Percentiles rank a stretch among this genome's conserved stretches.
Conservation (phyloP, 108 stramenopile genomes). For the Pseudonitzschia pungens region DNA sequence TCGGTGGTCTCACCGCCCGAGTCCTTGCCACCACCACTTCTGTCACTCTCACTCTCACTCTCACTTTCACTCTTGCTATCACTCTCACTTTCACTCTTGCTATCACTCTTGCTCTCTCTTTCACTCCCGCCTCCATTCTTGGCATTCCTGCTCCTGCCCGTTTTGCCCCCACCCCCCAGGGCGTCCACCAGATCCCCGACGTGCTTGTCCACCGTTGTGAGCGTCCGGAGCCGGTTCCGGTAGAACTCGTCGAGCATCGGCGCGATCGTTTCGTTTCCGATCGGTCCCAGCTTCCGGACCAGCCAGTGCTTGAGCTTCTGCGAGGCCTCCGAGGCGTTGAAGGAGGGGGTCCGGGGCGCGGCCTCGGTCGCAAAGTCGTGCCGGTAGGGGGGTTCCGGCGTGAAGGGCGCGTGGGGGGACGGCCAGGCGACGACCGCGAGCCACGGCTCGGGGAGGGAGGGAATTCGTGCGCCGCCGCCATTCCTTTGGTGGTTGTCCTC, state of each 20-base stretch:
- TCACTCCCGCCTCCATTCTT: too few species aligned
- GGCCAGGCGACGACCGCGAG: slow-evolving; percentile 35
- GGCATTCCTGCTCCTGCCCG: too few species aligned
- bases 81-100: too few species aligned
- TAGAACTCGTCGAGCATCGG: slow-evolving; percentile 11
- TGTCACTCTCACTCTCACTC: too few species aligned
- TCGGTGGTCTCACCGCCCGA: too few species aligned
- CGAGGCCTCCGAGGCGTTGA: slow-evolving; percentile 21
- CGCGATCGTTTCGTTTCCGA: too few species aligned
- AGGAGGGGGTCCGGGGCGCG: slow-evolving; percentile 18
- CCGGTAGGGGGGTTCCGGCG: slow-evolving; percentile 28
- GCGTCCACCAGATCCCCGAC: slow-evolving; percentile 18
- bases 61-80: too few species aligned
- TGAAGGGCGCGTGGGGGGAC: slow-evolving; percentile 40
- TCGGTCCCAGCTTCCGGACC: slow-evolving; percentile 18
- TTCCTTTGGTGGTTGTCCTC: too few species aligned
- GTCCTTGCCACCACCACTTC: too few species aligned
- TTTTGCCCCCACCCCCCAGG: too few species aligned
- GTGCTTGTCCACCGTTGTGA: slow-evolving; percentile 33
- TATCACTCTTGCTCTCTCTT: too few species aligned
- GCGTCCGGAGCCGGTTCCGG: slow-evolving; percentile 21
- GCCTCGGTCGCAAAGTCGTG: background rate
- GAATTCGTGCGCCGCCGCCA: too few species aligned
- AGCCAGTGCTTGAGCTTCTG: slow-evolving; percentile 34
- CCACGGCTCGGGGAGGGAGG: slow-evolving; percentile 27